Percentiles rank a stretch among this genome's conserved stretches.
phyloP scores from a whole-genome alignment of 768 basidiomycete species.

The Leccinum fibrillosum region DNA sequence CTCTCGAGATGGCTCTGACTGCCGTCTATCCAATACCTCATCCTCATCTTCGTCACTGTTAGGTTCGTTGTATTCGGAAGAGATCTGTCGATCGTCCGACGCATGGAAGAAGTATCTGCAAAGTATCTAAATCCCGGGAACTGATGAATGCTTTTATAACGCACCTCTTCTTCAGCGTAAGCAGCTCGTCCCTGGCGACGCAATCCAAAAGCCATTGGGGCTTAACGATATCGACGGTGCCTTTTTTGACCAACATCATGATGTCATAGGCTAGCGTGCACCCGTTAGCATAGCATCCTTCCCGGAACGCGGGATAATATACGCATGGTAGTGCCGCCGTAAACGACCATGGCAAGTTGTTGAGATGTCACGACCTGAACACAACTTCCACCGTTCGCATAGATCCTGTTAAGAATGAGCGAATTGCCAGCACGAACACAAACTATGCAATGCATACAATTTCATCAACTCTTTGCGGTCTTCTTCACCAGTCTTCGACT shows the following conservation, averaged over 20 bases:
- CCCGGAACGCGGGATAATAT: slow-evolving; percentile 27
- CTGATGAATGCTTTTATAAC: not conserved
- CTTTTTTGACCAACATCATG: slow-evolving; percentile 68
- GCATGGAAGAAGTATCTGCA: slow-evolving; percentile 79
- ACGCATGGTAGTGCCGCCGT: slow-evolving; percentile 71
- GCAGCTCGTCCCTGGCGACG: slow-evolving; percentile 50
- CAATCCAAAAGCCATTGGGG: slow-evolving; percentile 85
- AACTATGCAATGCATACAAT: slow-evolving; percentile 41
- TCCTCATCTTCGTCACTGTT: slow-evolving; percentile 32
- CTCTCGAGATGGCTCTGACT: slow-evolving; percentile 9
- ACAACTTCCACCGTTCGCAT: slow-evolving; percentile 64
- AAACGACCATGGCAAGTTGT: slow-evolving; percentile 55
- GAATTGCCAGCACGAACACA: not conserved
- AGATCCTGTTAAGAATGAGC: slow-evolving; percentile 46
- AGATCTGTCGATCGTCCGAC: slow-evolving; percentile 45
- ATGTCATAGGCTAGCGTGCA: slow-evolving; percentile 59
- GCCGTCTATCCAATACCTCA: slow-evolving; percentile 1
- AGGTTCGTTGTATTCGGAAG: slow-evolving; percentile 49
- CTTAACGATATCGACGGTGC: slow-evolving; percentile 65
- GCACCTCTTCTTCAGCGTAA: slow-evolving; percentile 70
- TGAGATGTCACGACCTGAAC: slow-evolving; percentile 59
- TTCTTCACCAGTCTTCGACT: slow-evolving; percentile 59
- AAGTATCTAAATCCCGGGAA: not conserved
- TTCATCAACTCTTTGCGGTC: slow-evolving; percentile 70
- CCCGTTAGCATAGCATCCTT: not conserved